Base-by-base conservation (phyloP, 176 grass and related monocot species). In the Saccharum spontaneum region DNA sequence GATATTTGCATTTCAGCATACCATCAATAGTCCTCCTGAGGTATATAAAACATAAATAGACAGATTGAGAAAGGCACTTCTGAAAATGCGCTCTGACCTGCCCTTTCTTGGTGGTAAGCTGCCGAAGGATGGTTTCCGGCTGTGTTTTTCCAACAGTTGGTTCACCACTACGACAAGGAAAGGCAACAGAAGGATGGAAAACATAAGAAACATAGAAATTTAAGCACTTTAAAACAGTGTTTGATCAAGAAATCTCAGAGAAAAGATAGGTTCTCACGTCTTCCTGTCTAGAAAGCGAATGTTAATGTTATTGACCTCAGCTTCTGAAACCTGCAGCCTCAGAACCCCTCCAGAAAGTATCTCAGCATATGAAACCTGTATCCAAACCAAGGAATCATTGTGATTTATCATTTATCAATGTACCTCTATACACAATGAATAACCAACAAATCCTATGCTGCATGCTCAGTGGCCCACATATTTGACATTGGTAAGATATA, bases 321-420 rank as follows among this genome's bases (percentile, higher is more conserved):
- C 89, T 84, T 99, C 91, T 41, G 91, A 92, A 81, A 99, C 86
- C 83, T 94, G 91, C 61, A 99, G 40, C 91, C 86, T 89, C 69
- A 99, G 57, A 78, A 99, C 89, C 78, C 97, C 94, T 88, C 97
- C 97, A 79, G 97, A 99, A 86, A 99, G 90, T 55, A 99, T 91
- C 78, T 96, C 97, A 73, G 91, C 91, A 79, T 85, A 91, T 52
- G 93, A 96, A 77, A 96, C 91, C 97, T 96, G 84, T 69, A 74
- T 23, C 41, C 26, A 90, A 73, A 84, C 81, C 37, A 86, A 87
- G 69, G n/a, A 4, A 15, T 40, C 78, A 28, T 75, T 65, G 84
- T 77, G 38, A 89, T 76, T 80, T 69, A 79, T 84, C 60, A 77
- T 37, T 52, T 84, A 46, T 28, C 57, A 78, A n/a, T 73, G 23